These are phyloP conservation scores for Yarrowia galli DNA, from an alignment of 1,139 yeast species.

Conservation along the genomic window DNA sequence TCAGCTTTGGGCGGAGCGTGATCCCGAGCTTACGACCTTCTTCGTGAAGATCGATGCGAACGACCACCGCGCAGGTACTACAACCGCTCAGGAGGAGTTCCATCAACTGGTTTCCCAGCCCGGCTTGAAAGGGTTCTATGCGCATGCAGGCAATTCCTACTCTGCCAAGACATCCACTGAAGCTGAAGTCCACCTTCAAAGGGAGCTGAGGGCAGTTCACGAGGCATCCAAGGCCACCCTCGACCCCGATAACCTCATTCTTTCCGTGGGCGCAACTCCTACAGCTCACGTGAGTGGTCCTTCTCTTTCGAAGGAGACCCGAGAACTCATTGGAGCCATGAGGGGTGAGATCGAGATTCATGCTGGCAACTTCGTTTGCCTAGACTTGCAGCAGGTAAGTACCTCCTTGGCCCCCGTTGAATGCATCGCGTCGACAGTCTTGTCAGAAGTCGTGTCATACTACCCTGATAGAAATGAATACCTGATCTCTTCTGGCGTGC, in stretches of 20 bases:
- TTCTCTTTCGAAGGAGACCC: slow-evolving; percentile 39
- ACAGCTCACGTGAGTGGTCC: slow-evolving; percentile 68
- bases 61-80: slow-evolving; percentile 65
- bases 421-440: slow-evolving; percentile 62
- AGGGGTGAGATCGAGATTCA: slow-evolving; percentile 63
- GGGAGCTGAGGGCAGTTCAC: slow-evolving; percentile 65
- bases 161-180: slow-evolving; percentile 56
- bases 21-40: slow-evolving; percentile 52
- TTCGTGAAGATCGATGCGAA: slow-evolving; percentile 53
- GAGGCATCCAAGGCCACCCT: slow-evolving; percentile 57
- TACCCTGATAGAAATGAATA: slow-evolving; percentile 69
- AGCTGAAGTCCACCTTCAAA: slow-evolving; percentile 59
- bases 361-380: slow-evolving; percentile 78
- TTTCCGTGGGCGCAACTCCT: slow-evolving; percentile 83
- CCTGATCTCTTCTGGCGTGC: slow-evolving; percentile 74
- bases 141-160: slow-evolving; percentile 83
- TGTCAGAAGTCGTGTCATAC: slow-evolving; percentile 66
- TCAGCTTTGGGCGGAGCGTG: slow-evolving; percentile 63
- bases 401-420: slow-evolving; percentile 62
- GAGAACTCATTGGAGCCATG: slow-evolving; percentile 49
- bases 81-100: slow-evolving; percentile 50
- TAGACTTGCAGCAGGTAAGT: slow-evolving; percentile 77
- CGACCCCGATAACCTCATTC: slow-evolving; percentile 47
- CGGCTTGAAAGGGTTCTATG: slow-evolving; percentile 68
- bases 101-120: slow-evolving; percentile 49